phyloP scores from a whole-genome alignment of 2,329 filamentous ascomycete species.

The Dissoconium aciculare region DNA sequence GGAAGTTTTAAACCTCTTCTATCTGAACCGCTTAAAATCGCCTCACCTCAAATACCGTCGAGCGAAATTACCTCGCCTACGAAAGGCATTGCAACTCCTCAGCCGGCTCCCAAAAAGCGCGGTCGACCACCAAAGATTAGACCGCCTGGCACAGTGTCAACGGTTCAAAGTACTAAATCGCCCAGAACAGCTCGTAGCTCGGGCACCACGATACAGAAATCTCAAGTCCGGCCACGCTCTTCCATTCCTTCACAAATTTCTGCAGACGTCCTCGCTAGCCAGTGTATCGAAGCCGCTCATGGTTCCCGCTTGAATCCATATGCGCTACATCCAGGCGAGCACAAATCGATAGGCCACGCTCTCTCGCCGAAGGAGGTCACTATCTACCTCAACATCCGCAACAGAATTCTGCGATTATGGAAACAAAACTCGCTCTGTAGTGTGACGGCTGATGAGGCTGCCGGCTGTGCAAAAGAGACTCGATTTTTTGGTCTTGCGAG shows the following conservation, averaged over 20 bases:
- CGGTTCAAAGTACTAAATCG: constrained; percentile 4
- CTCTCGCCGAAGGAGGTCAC: constrained; percentile 83
- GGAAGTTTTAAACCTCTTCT: constrained; percentile 15
- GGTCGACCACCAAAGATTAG: constrained; percentile 19
- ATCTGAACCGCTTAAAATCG: constrained; percentile 2
- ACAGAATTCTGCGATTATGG: constrained; percentile 86
- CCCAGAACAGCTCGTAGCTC: constrained; percentile 13
- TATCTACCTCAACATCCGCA: constrained; percentile 88
- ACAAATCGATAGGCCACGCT: constrained; percentile 61
- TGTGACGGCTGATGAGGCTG: constrained; percentile 70
- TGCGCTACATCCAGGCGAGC: constrained; percentile 71
- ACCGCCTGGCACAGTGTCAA: constrained; percentile 10
- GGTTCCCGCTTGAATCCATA: constrained; percentile 82
- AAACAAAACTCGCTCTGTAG: constrained; percentile 67
- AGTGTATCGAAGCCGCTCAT: constrained; percentile 81
- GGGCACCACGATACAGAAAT: constrained; percentile 14
- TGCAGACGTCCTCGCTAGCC: constrained; percentile 66
- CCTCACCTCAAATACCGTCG: constrained; percentile 1
- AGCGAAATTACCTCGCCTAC: not conserved
- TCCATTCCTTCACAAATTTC: constrained; percentile 68
- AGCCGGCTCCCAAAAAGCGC: constrained; percentile 14
- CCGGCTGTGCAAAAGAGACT: constrained; percentile 74
- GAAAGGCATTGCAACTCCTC: constrained; percentile 3
- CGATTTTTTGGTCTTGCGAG: constrained; percentile 82
- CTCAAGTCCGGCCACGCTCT: constrained; percentile 31